Evolutionary conservation across 2,329 filamentous ascomycete genomes (phyloP).

Genomic region (Macrophomina tecta): DNA sequence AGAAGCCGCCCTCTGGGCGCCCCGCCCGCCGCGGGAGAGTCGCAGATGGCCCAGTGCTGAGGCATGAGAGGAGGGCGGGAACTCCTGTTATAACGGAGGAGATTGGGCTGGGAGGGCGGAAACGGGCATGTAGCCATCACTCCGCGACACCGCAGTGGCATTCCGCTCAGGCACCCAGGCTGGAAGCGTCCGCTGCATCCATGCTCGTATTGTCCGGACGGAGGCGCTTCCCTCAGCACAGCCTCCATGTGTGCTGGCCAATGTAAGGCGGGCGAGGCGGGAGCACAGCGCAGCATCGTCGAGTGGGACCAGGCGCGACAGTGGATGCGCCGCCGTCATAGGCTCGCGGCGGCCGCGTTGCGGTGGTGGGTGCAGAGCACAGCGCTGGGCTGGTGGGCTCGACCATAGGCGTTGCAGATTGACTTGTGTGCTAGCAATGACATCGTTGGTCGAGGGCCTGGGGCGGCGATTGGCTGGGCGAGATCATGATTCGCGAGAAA

Average conservation of each 20-base stretch:
- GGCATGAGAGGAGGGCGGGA: not conserved
- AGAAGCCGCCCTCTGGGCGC: constrained; percentile 1
- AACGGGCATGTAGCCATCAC: constrained; percentile 14
- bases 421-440: constrained; percentile 18
- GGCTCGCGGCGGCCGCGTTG: constrained; percentile 12
- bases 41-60: constrained; percentile 8
- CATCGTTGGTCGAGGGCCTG: not conserved
- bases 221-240: constrained; percentile 14
- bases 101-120: constrained; percentile 19
- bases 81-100: constrained; percentile 24
- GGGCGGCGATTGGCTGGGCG: constrained; percentile 11
- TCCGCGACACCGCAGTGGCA: constrained; percentile 1
- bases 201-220: constrained; percentile 14
- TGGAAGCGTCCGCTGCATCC: not conserved
- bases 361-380: not conserved
- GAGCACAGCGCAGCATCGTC: not conserved
- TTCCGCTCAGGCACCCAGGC: constrained; percentile 13
- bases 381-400: constrained; percentile 2
- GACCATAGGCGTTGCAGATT: constrained; percentile 22
- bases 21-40: constrained; percentile 11
- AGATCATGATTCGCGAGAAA: constrained; percentile 26
- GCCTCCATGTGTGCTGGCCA: constrained; percentile 5
- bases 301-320: constrained; percentile 1
- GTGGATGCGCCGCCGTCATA: not conserved
- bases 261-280: not conserved